phyloP scores from a whole-genome alignment of 2,329 filamentous ascomycete species.

The Neonectria punicea region DNA sequence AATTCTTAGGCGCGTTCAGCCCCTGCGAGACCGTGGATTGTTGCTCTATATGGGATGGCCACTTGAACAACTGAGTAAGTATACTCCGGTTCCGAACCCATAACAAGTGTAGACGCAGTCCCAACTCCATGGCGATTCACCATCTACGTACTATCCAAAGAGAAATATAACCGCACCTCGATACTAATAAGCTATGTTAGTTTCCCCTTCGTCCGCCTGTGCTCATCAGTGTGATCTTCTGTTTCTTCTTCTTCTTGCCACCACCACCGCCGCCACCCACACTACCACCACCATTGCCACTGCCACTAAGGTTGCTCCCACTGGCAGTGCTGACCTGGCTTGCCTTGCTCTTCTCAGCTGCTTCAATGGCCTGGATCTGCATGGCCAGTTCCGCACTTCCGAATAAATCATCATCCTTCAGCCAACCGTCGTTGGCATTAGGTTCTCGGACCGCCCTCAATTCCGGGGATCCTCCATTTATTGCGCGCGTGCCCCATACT shows the following conservation, averaged over 20 bases:
- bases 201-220: constrained; percentile 66
- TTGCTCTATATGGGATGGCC: background rate
- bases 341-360: constrained; percentile 47
- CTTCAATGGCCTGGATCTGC: constrained; percentile 66
- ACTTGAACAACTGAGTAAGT: constrained; percentile 1
- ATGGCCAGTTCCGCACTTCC: constrained; percentile 67
- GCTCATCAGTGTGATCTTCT: constrained; percentile 79
- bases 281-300: constrained; percentile 44
- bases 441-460: constrained; percentile 49
- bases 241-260: constrained; percentile 75
- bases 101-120: background rate
- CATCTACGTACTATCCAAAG: constrained; percentile 5
- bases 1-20: background rate
- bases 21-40: background rate
- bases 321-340: constrained; percentile 28
- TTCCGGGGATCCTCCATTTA: constrained; percentile 69
- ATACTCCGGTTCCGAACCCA: background rate
- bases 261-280: constrained; percentile 47
- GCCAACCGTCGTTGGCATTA: constrained; percentile 80
- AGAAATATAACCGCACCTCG: background rate
- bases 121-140: constrained; percentile 5
- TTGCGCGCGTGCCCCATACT: constrained; percentile 88
- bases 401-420: constrained; percentile 82
- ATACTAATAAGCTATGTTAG: constrained; percentile 32
- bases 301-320: constrained; percentile 35